Base-by-base conservation (phyloP, 2,329 filamentous ascomycete species). In the Moelleriella libera region DNA sequence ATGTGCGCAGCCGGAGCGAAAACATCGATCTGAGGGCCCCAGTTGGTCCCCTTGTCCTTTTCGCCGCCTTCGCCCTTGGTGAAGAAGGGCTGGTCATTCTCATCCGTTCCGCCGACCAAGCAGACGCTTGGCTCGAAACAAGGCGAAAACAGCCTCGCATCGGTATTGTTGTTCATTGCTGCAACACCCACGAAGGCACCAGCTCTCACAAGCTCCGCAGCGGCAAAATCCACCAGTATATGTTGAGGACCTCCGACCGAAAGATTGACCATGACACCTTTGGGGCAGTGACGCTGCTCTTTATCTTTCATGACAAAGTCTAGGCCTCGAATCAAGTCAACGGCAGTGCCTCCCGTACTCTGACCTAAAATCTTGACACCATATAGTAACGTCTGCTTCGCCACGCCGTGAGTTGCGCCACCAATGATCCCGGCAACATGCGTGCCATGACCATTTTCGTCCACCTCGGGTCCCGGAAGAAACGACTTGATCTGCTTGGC, bases 41-140 rank as follows among this genome's bases (percentile, higher is more conserved):
- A 72, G 59, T 73, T 72, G 48, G 65, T 68, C 58, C 66, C 70
- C 11, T 50, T 54, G 8, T 68, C 62, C 9, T 60, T 57, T 12
- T 53, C 51, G 50, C 68, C 64, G 5, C 40, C n/a, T 21, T 11
- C 14, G 10, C 14, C n/a, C 2, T 7, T 12, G 7, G 2, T 11
- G 40, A n/a, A 21, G 9, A 41, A n/a, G 7, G 14, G 40, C 40
- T 14, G 10, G 40, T 41, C 40, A 30, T 54, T 48, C 12, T 51
- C 50, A 45, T 65, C 63, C 43, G 47, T 48, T 28, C 51, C 52
- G 12, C 53, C 56, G 28, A 57, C 56, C 8, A 55, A 55, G 48
- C 57, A 52, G 10, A 47, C 50, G 5, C 48, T 46, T 6, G 52
- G 47, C n/a, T 56, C 53, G 3, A 53, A 56, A 1, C 50, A 51